These are phyloP conservation scores for Claviceps quebecensis DNA, from an alignment of 2,329 filamentous ascomycete genomes.

Conservation along the genomic window DNA sequence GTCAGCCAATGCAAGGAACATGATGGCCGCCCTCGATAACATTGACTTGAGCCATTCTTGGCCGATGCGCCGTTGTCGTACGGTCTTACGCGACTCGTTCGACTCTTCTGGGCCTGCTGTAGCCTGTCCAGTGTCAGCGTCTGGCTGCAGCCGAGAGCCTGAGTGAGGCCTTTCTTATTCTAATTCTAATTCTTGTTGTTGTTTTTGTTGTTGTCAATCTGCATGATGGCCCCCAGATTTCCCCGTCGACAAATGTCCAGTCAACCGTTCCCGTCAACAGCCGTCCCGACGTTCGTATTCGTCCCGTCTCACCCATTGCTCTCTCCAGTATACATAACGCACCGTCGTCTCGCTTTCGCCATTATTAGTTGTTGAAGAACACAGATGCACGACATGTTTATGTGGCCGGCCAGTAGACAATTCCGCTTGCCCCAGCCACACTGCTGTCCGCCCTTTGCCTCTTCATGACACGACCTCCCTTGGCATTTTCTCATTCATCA, in stretches of 20 bases:
- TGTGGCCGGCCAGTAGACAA: background rate
- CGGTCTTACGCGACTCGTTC: conserved; percentile 1
- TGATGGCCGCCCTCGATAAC: background rate
- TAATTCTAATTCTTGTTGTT: background rate
- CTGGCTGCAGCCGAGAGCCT: background rate
- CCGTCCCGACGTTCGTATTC: background rate
- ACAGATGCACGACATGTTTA: background rate
- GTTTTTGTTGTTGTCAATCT: background rate
- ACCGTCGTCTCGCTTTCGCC: background rate
- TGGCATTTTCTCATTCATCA: background rate
- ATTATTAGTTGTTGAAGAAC: background rate
- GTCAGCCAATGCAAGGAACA: conserved; percentile 4
- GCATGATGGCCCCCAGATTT: background rate
- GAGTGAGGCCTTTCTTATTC: background rate
- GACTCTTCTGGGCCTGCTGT: background rate
- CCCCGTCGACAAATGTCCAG: background rate
- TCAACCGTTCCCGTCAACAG: background rate
- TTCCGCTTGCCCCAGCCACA: background rate
- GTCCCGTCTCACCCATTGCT: background rate
- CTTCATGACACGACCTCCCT: background rate
- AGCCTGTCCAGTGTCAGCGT: background rate
- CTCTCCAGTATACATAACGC: background rate
- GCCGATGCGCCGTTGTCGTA: background rate
- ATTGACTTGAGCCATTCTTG: background rate
- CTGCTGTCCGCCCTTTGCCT: conserved; percentile 3